These are phyloP conservation scores for Kodamaea jinghongensis DNA, from an alignment of 805 yeast genomes.

Conservation along the genomic window DNA sequence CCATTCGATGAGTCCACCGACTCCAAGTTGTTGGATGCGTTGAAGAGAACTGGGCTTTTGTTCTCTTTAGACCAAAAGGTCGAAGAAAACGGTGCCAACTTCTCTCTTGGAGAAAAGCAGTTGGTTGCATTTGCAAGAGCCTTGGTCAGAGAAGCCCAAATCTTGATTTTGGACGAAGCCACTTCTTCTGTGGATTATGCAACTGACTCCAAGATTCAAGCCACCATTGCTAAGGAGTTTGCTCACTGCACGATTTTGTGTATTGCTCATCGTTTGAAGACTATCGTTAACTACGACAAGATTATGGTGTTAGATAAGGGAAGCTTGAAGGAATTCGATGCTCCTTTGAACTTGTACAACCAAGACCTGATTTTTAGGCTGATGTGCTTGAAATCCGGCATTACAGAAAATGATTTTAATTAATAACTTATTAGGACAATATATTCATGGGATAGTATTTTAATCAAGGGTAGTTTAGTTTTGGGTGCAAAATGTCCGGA, in stretches of 20 bases:
- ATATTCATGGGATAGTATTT: no score
- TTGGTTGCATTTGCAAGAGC: slow-evolving; percentile 81
- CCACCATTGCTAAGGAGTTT: slow-evolving; percentile 70
- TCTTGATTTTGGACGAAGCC: slow-evolving; percentile 82
- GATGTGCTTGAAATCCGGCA: slow-evolving; percentile 60
- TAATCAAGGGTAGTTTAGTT: no score
- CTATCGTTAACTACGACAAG: slow-evolving; percentile 70
- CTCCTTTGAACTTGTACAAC: slow-evolving; percentile 59
- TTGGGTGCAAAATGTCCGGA: no score
- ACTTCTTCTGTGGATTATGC: slow-evolving; percentile 79
- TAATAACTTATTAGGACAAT: no score
- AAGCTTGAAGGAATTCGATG: slow-evolving; percentile 67
- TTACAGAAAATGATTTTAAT: slow-evolving; percentile 42
- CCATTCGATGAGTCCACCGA: slow-evolving; percentile 55
- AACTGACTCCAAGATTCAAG: slow-evolving; percentile 76
- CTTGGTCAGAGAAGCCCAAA: slow-evolving; percentile 66
- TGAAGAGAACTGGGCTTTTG: slow-evolving; percentile 54
- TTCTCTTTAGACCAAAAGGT: slow-evolving; percentile 47
- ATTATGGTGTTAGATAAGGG: slow-evolving; percentile 84
- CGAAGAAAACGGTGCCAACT: slow-evolving; percentile 68
- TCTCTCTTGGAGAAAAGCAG: slow-evolving; percentile 76
- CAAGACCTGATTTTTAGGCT: slow-evolving; percentile 53
- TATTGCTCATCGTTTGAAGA: slow-evolving; percentile 81
- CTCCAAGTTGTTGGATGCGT: slow-evolving; percentile 53
- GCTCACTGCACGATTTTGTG: slow-evolving; percentile 71